phyloP scores from a whole-genome alignment of 1,139 yeast genomes.

The Lodderomyces oxycetoniae region DNA sequence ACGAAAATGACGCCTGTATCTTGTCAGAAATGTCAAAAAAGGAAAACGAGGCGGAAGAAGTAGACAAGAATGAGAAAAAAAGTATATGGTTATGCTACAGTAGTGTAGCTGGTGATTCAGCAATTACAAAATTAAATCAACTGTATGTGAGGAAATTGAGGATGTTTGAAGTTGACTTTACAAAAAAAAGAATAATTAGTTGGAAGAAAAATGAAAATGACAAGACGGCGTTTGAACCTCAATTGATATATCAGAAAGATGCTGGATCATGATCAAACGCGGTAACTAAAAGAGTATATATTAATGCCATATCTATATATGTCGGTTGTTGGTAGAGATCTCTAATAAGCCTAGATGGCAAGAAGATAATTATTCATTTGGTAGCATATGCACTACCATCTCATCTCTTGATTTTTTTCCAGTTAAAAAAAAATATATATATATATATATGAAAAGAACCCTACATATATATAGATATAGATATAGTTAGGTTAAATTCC shows the following conservation, averaged over 20 bases:
- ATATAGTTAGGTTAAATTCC: no score
- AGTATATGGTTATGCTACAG: conserved; percentile 40
- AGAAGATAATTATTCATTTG: no score
- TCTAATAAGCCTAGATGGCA: background rate
- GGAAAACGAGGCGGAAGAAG: background rate
- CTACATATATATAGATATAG: no score
- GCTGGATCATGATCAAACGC: background rate
- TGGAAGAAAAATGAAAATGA: conserved; percentile 37
- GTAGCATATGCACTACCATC: no score
- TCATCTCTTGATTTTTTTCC: no score
- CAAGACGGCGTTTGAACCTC: conserved; percentile 31
- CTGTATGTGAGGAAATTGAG: conserved; percentile 32
- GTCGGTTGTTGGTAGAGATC: no score
- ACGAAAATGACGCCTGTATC: conserved; percentile 52
- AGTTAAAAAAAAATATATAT: no score
- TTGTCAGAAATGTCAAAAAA: conserved; percentile 17
- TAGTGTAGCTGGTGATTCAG: conserved; percentile 38
- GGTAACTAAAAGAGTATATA: no score
- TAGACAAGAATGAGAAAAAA: conserved; percentile 4
- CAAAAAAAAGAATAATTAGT: conserved; percentile 24
- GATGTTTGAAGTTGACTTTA: conserved; percentile 32
- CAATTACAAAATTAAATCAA: conserved; percentile 22
- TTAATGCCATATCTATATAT: no score
- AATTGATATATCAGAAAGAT: conserved; percentile 21
- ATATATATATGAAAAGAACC: no score